Conservation (phyloP, 2,329 filamentous ascomycete species). For the Paracorniculantispora psalliotae region DNA sequence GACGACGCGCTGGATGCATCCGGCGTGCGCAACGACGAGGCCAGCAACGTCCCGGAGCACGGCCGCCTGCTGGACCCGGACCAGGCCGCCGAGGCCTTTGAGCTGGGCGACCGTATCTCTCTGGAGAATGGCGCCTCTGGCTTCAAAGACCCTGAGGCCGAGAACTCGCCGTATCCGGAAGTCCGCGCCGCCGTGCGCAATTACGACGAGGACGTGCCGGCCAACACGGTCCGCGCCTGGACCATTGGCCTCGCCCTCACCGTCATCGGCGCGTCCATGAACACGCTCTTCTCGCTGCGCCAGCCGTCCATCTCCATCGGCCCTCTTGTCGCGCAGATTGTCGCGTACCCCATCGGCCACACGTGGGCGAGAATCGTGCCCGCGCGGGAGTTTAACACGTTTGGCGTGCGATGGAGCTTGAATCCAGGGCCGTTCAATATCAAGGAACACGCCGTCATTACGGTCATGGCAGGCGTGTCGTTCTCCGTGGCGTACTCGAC, state of each 20-base stretch:
- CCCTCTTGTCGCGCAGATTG: slow-evolving; percentile 57
- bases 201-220: slow-evolving; percentile 60
- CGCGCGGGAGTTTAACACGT: slow-evolving; percentile 41
- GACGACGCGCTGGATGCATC: slow-evolving; percentile 25
- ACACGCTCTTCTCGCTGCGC: slow-evolving; percentile 60
- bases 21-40: slow-evolving; percentile 33
- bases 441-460: slow-evolving; percentile 65
- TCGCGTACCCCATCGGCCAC: slow-evolving; percentile 59
- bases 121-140: slow-evolving; percentile 23
- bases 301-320: slow-evolving; percentile 57
- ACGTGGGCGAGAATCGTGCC: slow-evolving; percentile 56
- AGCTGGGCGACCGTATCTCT: slow-evolving; percentile 6
- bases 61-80: slow-evolving; percentile 54
- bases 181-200: slow-evolving; percentile 60
- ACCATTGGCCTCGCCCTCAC: slow-evolving; percentile 55
- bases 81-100: slow-evolving; percentile 26
- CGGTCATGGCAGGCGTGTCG: slow-evolving; percentile 66
- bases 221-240: slow-evolving; percentile 63
- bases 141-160: slow-evolving; percentile 38
- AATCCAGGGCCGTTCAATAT: slow-evolving; percentile 66
- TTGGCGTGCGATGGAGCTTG: slow-evolving; percentile 52
- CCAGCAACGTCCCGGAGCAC: slow-evolving; percentile 46
- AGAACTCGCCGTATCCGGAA: slow-evolving; percentile 62
- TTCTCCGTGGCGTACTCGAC: slow-evolving; percentile 68
- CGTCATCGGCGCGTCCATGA: slow-evolving; percentile 53